Percentiles rank a stretch among this genome's conserved stretches.
Conservation (phyloP, 441 rosid genomes). For the Manihot esculenta region DNA sequence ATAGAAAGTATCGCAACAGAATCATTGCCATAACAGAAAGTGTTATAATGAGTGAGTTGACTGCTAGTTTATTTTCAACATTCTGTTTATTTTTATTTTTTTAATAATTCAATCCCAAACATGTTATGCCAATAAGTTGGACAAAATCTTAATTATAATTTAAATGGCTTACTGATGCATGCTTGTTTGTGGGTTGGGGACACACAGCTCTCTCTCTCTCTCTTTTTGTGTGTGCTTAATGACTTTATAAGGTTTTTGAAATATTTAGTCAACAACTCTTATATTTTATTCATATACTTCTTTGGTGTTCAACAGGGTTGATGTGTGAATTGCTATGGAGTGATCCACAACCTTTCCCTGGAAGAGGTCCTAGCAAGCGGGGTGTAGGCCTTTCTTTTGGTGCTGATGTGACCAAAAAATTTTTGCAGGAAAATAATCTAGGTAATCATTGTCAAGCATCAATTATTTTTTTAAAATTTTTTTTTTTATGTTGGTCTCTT, state of each 20-base stretch:
- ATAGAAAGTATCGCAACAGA: no score
- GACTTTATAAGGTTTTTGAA: neutral
- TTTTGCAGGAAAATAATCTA: slow-evolving; percentile 82
- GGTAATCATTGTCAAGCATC: slow-evolving; percentile 40
- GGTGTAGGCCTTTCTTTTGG: slow-evolving; percentile 99
- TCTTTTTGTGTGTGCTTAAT: no score
- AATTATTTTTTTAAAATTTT: neutral
- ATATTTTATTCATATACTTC: neutral
- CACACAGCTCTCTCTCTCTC: neutral
- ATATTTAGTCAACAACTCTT: neutral
- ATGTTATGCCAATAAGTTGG: neutral
- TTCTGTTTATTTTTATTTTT: neutral
- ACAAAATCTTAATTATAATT: neutral
- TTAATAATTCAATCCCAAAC: neutral
- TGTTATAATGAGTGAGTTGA: neutral
- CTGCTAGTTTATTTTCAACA: neutral
- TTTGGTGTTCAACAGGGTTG: slow-evolving; percentile 50
- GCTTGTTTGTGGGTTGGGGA: neutral
- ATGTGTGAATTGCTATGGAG: slow-evolving; percentile 99
- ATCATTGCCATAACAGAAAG: neutral
- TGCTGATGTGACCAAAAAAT: slow-evolving; percentile 81
- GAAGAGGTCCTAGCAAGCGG: slow-evolving; percentile 98
- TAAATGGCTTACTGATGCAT: no score
- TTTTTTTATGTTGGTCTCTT: slow-evolving; percentile 16
- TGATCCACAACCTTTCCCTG: slow-evolving; percentile 92